Evolutionary conservation across 225 moss, liverwort and hornwort species (phyloP), one percentile per base, ranked within the genome.

Genomic region (Sphagnum contortum): DNA sequence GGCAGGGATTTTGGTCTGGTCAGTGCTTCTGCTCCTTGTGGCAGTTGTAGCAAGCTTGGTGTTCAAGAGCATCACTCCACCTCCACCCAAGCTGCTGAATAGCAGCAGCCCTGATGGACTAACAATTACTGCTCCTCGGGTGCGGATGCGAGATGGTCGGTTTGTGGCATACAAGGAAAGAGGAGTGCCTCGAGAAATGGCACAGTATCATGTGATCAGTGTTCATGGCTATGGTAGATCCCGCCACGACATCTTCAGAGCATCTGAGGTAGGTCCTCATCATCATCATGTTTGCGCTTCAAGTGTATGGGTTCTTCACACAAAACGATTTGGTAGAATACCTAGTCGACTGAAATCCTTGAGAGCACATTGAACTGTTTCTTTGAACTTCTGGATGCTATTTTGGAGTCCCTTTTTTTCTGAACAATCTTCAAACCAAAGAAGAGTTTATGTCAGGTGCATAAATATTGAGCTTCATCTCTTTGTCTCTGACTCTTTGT

Each of bases 191-290:
- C 66, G 50, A 11, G 50, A 70, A 55, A 52, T 65, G 6, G 80
- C 87, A 0, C 83, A 69, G 58, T 74, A 76, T 70, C 68, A 71
- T 70, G 63, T 79, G 67, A 49, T 87, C 45, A 54, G 71, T 54
- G 76, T 81, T 44, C 87, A 87, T 49, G 87, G 87, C 49, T 79
- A 78, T 63, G 83, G 80, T 3, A 74, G 74, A 72, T 78, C 80
- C 47, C 80, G 87, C 56, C 76, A 69, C 67, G 59, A 66, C 66
- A 63, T 55, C 46, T 68, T 59, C 45, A 52, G 45, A 8, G 44
- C 62, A 11, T 57, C 74, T 13, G 44, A 66, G 54, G 65, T 73
- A 61, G 29, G 29, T 29, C 29, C 29, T 29, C 29, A 29, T 29
- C 29, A 29, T 29, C 29, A 29, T 29, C 29, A 29, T 29, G 29